Evolutionary conservation across 257 asterid species (phyloP).

Genomic region (Solanum phureja): DNA sequence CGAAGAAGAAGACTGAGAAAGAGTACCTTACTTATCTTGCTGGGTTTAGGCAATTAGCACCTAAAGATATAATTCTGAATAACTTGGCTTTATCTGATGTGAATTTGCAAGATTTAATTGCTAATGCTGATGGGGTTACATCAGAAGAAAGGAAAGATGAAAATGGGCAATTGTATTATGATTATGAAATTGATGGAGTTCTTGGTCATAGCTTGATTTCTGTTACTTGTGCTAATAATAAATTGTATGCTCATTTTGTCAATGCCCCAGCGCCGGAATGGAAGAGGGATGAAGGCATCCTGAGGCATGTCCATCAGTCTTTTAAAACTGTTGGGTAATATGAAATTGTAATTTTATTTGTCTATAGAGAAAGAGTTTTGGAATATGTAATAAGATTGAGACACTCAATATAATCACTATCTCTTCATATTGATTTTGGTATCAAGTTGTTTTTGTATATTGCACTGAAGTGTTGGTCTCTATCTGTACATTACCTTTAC

Average conservation of each 20-base stretch:
- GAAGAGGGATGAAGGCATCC: slow-evolving; percentile 58
- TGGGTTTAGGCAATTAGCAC: slow-evolving; percentile 69
- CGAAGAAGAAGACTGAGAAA: slow-evolving; percentile 69
- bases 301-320: slow-evolving; percentile 74
- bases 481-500: background rate
- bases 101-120: slow-evolving; percentile 67
- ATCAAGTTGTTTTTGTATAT: background rate
- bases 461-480: background rate
- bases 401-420: background rate
- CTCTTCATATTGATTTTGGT: background rate
- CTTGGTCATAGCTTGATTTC: slow-evolving; percentile 77
- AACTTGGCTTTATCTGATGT: slow-evolving; percentile 86
- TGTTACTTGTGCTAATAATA: slow-evolving; percentile 84
- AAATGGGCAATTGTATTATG: slow-evolving; percentile 74
- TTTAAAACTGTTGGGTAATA: slow-evolving; percentile 66
- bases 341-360: background rate
- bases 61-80: slow-evolving; percentile 56
- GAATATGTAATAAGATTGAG: background rate
- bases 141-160: slow-evolving; percentile 69
- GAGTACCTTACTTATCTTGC: slow-evolving; percentile 75
- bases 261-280: slow-evolving; percentile 81
- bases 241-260: slow-evolving; percentile 89
- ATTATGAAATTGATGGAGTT: slow-evolving; percentile 65
- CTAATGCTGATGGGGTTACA: slow-evolving; percentile 58
- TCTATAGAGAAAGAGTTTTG: background rate